These are phyloP conservation scores for Gossypium davidsonii DNA, from an alignment of 441 rosid species.

Conservation along the genomic window DNA sequence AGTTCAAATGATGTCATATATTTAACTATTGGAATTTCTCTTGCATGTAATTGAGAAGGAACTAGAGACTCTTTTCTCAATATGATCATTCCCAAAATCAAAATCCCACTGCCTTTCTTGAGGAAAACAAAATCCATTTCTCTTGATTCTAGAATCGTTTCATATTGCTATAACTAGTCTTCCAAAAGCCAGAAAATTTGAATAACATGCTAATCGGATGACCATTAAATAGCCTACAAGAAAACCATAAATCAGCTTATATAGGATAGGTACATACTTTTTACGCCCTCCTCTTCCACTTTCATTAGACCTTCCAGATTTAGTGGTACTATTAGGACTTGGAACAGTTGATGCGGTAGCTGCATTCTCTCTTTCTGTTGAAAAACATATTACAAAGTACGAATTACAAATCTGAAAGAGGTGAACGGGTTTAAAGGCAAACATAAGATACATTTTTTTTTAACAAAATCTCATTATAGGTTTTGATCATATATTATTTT, in stretches of 20 bases:
- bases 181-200: neutral
- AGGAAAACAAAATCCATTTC: neutral
- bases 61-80: neutral
- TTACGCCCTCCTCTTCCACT: slow-evolving; percentile 92
- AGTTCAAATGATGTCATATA: slow-evolving; percentile 1
- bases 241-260: slow-evolving; percentile 16
- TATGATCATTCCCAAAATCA: neutral
- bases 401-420: neutral
- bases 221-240: neutral
- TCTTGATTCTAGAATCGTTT: neutral
- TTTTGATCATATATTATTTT: too few species aligned
- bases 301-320: slow-evolving; percentile 67
- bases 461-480: too few species aligned
- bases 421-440: neutral
- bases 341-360: slow-evolving; percentile 36
- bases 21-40: neutral
- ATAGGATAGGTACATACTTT: slow-evolving; percentile 45
- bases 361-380: slow-evolving; percentile 57
- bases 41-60: neutral
- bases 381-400: neutral
- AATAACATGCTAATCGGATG: neutral
- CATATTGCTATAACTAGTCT: neutral
- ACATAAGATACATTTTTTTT: neutral
- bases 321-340: slow-evolving; percentile 37
- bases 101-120: neutral